Evolutionary conservation across 495 filamentous ascomycete species (phyloP), one percentile per base, ranked within the genome.

Genomic region (Penicillium verhagenii): DNA sequence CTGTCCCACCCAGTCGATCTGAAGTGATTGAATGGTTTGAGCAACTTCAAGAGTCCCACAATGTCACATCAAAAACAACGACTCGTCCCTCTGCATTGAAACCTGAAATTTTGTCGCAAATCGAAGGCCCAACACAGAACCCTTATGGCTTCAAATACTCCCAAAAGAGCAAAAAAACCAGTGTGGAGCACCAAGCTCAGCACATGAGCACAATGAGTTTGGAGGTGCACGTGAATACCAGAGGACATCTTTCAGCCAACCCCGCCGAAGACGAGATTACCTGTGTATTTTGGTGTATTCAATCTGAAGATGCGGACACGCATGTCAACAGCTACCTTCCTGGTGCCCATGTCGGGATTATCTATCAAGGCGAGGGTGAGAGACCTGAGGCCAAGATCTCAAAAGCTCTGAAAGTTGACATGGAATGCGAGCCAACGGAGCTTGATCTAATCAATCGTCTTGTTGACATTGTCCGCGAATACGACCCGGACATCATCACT

Each of bases 121-220:
- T 98, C 54, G 89, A 92, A 28, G 91, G 88, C 0, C 85, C 91
- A 0, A 97, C 95, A 2, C 94, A 96, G 47, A 91, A 91, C 60
- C 85, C 81, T 43, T 79, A 91, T 66, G 91, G 89, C 2, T 91
- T 92, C 74, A 94, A 91, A 65, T 94, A 89, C 66, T 92, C 91
- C 1, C 92, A 94, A 64, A 89, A 87, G 59, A 71, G 77, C 48
- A 83, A 84, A 63, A 84, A 86, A 4, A 88, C 86, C 1, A 91
- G 85, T 63, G 87, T 94, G 33, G 82, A 88, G 59, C 88, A 93
- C 57, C 91, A 96, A 66, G 82, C 86, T 6, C 92, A 96, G 58
- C 92, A 96, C 66, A 97, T 97, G 92, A 96, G 90, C 70, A 90
- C 84, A 29, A 92, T 98, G 92, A 92, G 92, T 60, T 68, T 98